These are phyloP conservation scores for Herpotrichia juniperi DNA, from an alignment of 2,329 filamentous ascomycete genomes.

Conservation along the genomic window DNA sequence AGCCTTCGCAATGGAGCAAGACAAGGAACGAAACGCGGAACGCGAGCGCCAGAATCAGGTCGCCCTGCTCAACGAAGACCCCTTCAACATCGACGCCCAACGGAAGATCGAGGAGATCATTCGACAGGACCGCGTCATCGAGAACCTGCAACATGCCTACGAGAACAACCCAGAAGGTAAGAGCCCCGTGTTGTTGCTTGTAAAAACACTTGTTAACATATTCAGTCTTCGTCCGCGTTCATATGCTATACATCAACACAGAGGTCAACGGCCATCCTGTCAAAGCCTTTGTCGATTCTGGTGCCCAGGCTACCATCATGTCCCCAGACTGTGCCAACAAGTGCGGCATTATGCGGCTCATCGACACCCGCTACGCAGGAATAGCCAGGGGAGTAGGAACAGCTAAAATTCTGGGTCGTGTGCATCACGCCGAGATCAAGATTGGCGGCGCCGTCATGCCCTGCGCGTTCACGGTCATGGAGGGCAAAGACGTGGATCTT, in stretches of 20 bases:
- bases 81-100: constrained; percentile 92
- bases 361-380: constrained; percentile 90
- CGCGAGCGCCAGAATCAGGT: constrained; percentile 82
- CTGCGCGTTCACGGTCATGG: constrained; percentile 99
- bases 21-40: constrained; percentile 74
- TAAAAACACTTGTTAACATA: background rate
- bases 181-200: constrained; percentile 42
- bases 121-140: constrained; percentile 88
- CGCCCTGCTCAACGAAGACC: constrained; percentile 85
- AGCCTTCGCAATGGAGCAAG: constrained; percentile 70
- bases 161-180: constrained; percentile 96
- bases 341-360: constrained; percentile 94
- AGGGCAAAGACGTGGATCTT: constrained; percentile 94
- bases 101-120: constrained; percentile 96
- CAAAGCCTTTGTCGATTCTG: constrained; percentile 96
- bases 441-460: constrained; percentile 86
- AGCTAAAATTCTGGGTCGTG: constrained; percentile 89
- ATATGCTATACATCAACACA: constrained; percentile 95
- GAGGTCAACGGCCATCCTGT: constrained; percentile 92
- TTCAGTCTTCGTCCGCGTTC: constrained; percentile 88
- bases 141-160: constrained; percentile 95
- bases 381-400: constrained; percentile 94
- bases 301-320: constrained; percentile 98
- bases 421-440: constrained; percentile 93
- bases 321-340: constrained; percentile 88